Base-by-base conservation (phyloP, 164 flowering plant genomes). In the Dillenia turbinata region DNA sequence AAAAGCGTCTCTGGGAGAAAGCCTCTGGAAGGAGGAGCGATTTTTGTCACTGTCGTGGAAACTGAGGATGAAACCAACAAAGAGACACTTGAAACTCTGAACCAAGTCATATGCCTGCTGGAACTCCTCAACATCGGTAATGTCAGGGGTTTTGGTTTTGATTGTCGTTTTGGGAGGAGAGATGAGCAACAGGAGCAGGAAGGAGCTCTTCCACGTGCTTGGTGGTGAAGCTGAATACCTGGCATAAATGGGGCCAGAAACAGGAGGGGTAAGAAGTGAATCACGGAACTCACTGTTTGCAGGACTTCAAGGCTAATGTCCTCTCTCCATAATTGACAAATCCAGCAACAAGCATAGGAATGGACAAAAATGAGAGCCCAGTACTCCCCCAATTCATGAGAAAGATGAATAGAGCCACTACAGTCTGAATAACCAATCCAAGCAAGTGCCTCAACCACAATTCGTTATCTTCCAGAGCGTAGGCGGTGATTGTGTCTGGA, bases 181-280 rank as follows among this genome's bases (percentile, higher is more conserved):
- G 26, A 24, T 3, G 26, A 24, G 26, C 26, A 24, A 24, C 3
- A 3, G 26, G 12, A 10, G 9, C 1, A 2, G 13, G 19, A 43
- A 56, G 17, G n/a, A 43, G 53, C 15, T 47, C 33, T 49, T 17
- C 17, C n/a, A 59, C 40, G 8, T 46, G 17, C 2, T 3, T 43
- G 12, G 40, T 8, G 19, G 12, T 4, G 7, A 57, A 55, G 15
- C 2, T 8, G 24, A 24, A 59, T 22, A 59, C 17, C 64, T 71
- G 13, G 78, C 47, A 44, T 74, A 74, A 26, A 66, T 70, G 10
- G 75, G 77, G 8, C 77, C 77, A 0, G 82, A 65, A 44, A 71
- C 73, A 13, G 71, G 71, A 9, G 9, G 11, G 8, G 52, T 16
- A 9, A 61, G 61, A 69, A 73, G 44, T 5, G 70, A 64, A 2